These are phyloP conservation scores for Clonostachys chloroleuca DNA, from an alignment of 2,329 filamentous ascomycete genomes.

Conservation along the genomic window DNA sequence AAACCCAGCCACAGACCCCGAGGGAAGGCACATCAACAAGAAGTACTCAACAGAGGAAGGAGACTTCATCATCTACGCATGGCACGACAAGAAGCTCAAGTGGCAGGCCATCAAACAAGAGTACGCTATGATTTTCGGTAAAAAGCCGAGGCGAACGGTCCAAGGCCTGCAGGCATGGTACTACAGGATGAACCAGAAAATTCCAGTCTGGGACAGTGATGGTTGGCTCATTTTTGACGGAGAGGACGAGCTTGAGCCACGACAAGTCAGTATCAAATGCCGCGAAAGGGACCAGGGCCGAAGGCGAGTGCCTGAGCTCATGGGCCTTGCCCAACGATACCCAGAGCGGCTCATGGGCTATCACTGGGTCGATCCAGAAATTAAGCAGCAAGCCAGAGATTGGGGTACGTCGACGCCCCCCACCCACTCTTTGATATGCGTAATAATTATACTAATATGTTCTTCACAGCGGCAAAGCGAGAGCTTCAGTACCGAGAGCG, in stretches of 20 bases:
- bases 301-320: constrained; percentile 23
- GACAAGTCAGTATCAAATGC: constrained; percentile 29
- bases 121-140: constrained; percentile 29
- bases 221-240: constrained; percentile 32
- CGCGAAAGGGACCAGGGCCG: constrained; percentile 28
- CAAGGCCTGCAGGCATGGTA: constrained; percentile 37
- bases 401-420: constrained; percentile 27
- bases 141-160: constrained; percentile 27
- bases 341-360: constrained; percentile 42
- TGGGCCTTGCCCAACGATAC: constrained; percentile 35
- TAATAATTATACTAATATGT: not conserved
- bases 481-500: constrained; percentile 27
- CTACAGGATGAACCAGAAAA: constrained; percentile 35
- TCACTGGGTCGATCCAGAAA: constrained; percentile 32
- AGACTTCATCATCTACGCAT: constrained; percentile 38
- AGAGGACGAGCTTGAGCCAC: constrained; percentile 29
- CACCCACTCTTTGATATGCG: not conserved
- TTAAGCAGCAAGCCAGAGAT: constrained; percentile 28
- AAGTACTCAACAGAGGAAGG: constrained; percentile 37
- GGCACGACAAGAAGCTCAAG: constrained; percentile 35
- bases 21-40: constrained; percentile 34
- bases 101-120: constrained; percentile 33
- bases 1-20: constrained; percentile 13
- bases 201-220: constrained; percentile 32
- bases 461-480: constrained; percentile 22